These are phyloP conservation scores for Penicillium verrucosum DNA, from an alignment of 2,329 filamentous ascomycete genomes.

Conservation along the genomic window DNA sequence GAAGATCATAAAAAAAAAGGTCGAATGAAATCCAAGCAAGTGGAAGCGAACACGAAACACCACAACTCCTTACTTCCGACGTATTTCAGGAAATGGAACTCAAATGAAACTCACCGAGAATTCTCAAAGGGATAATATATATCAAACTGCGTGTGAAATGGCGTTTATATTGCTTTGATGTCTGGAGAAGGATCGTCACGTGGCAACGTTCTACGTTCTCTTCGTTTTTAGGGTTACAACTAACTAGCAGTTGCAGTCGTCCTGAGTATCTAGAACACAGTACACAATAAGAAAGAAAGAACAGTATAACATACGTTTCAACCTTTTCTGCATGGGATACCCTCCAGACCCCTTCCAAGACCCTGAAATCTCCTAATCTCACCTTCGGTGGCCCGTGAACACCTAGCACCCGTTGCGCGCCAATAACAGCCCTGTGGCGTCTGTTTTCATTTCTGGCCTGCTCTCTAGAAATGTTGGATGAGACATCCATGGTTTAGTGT, in stretches of 20 bases:
- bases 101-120: not conserved
- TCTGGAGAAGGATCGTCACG: not conserved
- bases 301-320: no score
- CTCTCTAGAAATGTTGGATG: not conserved
- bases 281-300: not conserved
- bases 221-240: not conserved
- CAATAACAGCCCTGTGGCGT: constrained; percentile 1
- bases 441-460: not conserved
- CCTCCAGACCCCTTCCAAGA: not conserved
- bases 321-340: not conserved
- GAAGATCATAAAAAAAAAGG: not conserved
- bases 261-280: not conserved
- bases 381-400: constrained; percentile 1
- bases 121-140: not conserved
- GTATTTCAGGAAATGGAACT: not conserved
- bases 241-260: not conserved
- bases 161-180: constrained; percentile 1
- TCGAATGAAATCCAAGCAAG: not conserved
- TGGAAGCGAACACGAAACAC: not conserved
- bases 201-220: not conserved
- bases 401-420: not conserved
- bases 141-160: not conserved
- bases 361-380: constrained; percentile 5
- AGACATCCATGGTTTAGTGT: not conserved
- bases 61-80: not conserved